Percentiles rank a stretch among this genome's conserved stretches.
Evolutionary conservation across 257 asterid genomes (phyloP).

Genomic region (Cordia subcordata): DNA sequence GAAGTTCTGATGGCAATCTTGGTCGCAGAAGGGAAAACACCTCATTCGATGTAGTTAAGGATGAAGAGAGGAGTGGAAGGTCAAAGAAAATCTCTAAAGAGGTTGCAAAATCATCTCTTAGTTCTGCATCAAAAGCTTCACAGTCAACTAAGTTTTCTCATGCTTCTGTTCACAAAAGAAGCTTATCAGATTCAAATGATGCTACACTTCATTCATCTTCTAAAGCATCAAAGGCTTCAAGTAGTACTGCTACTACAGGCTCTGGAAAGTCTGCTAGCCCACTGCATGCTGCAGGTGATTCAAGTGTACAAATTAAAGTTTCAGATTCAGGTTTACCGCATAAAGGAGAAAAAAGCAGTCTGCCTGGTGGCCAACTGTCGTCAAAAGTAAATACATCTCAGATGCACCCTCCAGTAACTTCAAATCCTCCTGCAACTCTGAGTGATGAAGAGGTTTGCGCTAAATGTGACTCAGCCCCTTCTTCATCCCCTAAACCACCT

Average conservation of each 20-base stretch:
- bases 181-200: conserved; percentile 52
- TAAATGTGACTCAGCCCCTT: neutral
- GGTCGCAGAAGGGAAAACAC: conserved; percentile 36
- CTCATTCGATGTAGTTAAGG: conserved; percentile 41
- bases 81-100: conserved; percentile 59
- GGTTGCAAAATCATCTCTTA: conserved; percentile 37
- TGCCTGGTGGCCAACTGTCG: conserved; percentile 41
- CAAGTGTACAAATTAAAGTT: conserved; percentile 46
- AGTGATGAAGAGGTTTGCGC: conserved; percentile 91
- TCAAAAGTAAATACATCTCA: conserved; percentile 53
- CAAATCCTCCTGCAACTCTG: conserved; percentile 61
- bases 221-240: conserved; percentile 33
- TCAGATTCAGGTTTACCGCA: conserved; percentile 37
- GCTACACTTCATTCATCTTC: conserved; percentile 35
- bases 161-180: conserved; percentile 47
- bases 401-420: conserved; percentile 45
- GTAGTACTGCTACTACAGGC: conserved; percentile 25
- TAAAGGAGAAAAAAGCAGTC: conserved; percentile 61
- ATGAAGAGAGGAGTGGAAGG: conserved; percentile 51
- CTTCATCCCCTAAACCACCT: neutral
- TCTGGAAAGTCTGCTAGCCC: conserved; percentile 47
- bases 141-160: conserved; percentile 47
- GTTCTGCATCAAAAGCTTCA: conserved; percentile 36
- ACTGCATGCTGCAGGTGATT: conserved; percentile 36
- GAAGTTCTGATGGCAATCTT: conserved; percentile 38